Conservation (phyloP, 495 filamentous ascomycete species). For the Hypoxylon lienhwacheense region DNA sequence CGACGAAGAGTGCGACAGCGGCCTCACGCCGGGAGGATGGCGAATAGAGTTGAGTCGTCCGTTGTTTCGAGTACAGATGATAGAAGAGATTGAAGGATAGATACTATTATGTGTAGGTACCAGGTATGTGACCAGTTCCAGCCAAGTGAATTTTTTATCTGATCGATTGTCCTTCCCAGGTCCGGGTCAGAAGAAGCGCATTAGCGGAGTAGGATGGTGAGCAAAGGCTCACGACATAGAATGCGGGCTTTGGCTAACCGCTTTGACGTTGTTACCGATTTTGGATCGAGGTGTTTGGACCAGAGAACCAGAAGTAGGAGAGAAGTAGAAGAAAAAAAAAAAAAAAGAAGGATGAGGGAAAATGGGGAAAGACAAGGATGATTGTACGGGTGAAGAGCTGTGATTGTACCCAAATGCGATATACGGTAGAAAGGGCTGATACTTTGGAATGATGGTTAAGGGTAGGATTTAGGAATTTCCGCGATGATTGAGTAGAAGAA, state of each 20-base stretch:
- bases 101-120: too few relatives aligned
- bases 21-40: constrained; percentile 10
- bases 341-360: constrained; percentile 32
- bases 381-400: constrained; percentile 26
- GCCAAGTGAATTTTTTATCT: constrained; percentile 24
- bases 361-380: too few relatives aligned
- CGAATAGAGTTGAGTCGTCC: constrained; percentile 9
- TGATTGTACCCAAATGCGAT: constrained; percentile 37
- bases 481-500: background rate
- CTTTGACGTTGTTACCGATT: constrained; percentile 14
- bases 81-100: constrained; percentile 18
- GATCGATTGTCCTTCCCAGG: constrained; percentile 20
- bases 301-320: constrained; percentile 28
- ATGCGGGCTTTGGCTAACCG: constrained; percentile 24
- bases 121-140: constrained; percentile 32
- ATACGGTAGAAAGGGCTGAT: constrained; percentile 21
- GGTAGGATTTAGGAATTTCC: constrained; percentile 30
- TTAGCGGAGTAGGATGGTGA: constrained; percentile 22
- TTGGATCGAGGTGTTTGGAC: constrained; percentile 27
- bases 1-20: constrained; percentile 9
- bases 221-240: constrained; percentile 22
- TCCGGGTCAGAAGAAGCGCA: constrained; percentile 28
- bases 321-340: constrained; percentile 28
- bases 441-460: background rate
- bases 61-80: constrained; percentile 19